Evolutionary conservation across 345 rosid genomes (phyloP).

Genomic region (Stellera chamaejasme): DNA sequence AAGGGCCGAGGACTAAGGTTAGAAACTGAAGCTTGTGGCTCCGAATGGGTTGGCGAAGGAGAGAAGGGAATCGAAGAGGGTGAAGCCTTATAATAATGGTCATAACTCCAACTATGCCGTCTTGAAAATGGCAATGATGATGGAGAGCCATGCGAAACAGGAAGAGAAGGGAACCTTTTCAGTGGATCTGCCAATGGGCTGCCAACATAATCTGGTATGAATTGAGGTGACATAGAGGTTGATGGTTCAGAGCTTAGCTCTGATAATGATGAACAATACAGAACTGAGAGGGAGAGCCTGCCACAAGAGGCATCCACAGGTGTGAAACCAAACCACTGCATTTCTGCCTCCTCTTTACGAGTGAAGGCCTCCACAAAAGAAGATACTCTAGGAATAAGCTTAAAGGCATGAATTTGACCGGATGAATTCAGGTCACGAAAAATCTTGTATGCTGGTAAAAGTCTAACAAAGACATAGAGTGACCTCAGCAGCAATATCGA

Average conservation of each 20-base stretch:
- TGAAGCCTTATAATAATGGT: slow-evolving; percentile 45
- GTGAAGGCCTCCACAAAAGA: slow-evolving; percentile 76
- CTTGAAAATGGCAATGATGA: slow-evolving; percentile 73
- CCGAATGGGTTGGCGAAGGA: slow-evolving; percentile 81
- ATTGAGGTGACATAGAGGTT: slow-evolving; percentile 72
- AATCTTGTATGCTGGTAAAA: slow-evolving; percentile 82
- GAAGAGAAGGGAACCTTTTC: slow-evolving; percentile 71
- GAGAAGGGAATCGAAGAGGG: slow-evolving; percentile 63
- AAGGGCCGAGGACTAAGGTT: slow-evolving; percentile 38
- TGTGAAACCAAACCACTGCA: slow-evolving; percentile 73
- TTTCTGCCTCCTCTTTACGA: slow-evolving; percentile 74
- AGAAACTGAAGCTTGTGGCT: slow-evolving; percentile 44
- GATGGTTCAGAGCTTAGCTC: slow-evolving; percentile 63
- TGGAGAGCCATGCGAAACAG: slow-evolving; percentile 63
- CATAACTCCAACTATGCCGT: slow-evolving; percentile 87
- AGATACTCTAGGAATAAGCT: slow-evolving; percentile 73
- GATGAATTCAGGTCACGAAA: slow-evolving; percentile 73
- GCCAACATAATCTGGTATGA: slow-evolving; percentile 90
- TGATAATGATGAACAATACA: slow-evolving; percentile 50
- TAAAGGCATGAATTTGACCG: slow-evolving; percentile 43
- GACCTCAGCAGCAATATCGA: slow-evolving; percentile 76
- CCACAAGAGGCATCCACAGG: slow-evolving; percentile 83
- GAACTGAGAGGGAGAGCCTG: slow-evolving; percentile 77
- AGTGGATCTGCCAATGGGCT: slow-evolving; percentile 91
- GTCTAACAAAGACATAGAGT: slow-evolving; percentile 73